These are phyloP conservation scores for Marasmius oreades DNA, from an alignment of 1,284 basidiomycete species.

Conservation along the genomic window DNA sequence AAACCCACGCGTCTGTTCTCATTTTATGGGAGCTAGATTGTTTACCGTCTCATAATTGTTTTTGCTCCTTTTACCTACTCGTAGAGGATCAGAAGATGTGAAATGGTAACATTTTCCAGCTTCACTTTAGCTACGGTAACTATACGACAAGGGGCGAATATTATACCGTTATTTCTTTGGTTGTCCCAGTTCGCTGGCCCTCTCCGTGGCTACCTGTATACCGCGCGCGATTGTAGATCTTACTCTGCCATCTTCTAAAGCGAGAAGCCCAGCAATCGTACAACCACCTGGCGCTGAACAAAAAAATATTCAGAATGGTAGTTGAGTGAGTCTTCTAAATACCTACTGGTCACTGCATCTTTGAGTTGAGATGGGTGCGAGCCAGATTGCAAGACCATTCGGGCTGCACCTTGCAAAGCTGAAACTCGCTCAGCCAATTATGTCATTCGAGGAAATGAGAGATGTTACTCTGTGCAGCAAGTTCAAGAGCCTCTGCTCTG, in stretches of 20 bases:
- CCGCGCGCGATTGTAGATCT: conserved; percentile 94
- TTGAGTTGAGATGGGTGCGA: conserved; percentile 96
- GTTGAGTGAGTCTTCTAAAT: neutral
- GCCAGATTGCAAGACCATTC: conserved; percentile 89
- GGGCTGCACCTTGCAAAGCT: conserved; percentile 96
- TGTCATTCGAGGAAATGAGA: conserved; percentile 2
- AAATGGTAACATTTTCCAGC: conserved; percentile 24
- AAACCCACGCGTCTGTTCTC: conserved; percentile 70
- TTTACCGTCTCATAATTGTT: conserved; percentile 27
- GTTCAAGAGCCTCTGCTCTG: conserved; percentile 87
- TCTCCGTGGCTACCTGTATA: conserved; percentile 91
- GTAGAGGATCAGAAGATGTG: conserved; percentile 25
- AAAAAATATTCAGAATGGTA: conserved; percentile 6
- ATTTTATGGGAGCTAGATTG: conserved; percentile 83
- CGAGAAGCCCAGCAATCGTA: conserved; percentile 94
- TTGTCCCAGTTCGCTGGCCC: conserved; percentile 78
- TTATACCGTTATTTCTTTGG: conserved; percentile 37
- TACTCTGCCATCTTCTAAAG: conserved; percentile 92
- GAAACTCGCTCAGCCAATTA: neutral
- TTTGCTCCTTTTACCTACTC: conserved; percentile 16
- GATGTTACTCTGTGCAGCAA: conserved; percentile 90
- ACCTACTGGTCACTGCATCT: conserved; percentile 94
- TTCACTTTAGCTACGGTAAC: too few relatives aligned
- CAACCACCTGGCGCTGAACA: conserved; percentile 91
- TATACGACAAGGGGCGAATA: neutral